Percentiles rank a stretch among this genome's conserved stretches.
Evolutionary conservation across 2,329 filamentous ascomycete genomes (phyloP).

Genomic region (Tolypocladium guangdongense): DNA sequence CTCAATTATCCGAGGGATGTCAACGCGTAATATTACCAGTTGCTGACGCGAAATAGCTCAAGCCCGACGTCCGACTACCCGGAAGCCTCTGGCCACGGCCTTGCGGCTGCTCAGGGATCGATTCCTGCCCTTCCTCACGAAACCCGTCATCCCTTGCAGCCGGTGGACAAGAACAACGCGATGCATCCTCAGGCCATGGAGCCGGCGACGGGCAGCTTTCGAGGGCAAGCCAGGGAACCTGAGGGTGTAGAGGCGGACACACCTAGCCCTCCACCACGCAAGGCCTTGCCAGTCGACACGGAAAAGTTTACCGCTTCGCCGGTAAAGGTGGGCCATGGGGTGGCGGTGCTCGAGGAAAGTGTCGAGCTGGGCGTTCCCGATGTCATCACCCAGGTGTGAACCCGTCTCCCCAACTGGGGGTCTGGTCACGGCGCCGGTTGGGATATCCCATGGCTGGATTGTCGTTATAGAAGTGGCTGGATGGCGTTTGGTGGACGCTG

Average conservation of each 20-base stretch:
- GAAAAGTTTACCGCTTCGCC: conserved; percentile 12
- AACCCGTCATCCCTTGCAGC: neutral
- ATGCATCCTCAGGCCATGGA: neutral
- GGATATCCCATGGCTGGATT: neutral
- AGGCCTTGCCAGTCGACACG: neutral
- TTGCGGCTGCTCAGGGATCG: neutral
- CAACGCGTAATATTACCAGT: neutral
- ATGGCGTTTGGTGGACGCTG: neutral
- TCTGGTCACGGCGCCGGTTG: neutral
- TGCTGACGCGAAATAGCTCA: neutral
- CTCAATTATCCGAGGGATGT: neutral
- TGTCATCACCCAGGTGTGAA: conserved; percentile 23
- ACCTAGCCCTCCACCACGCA: neutral
- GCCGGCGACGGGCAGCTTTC: neutral
- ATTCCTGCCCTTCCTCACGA: neutral
- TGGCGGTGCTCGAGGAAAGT: conserved; percentile 46
- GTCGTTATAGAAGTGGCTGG: neutral
- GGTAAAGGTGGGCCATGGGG: conserved; percentile 37
- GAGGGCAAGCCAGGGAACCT: neutral
- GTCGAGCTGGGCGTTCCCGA: conserved; percentile 35
- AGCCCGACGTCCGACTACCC: neutral
- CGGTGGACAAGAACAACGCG: neutral
- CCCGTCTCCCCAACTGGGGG: neutral
- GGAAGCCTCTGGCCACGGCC: neutral
- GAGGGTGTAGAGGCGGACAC: neutral